Evolutionary conservation across 768 basidiomycete species (phyloP).

Genomic region (Crepidotus variabilis): DNA sequence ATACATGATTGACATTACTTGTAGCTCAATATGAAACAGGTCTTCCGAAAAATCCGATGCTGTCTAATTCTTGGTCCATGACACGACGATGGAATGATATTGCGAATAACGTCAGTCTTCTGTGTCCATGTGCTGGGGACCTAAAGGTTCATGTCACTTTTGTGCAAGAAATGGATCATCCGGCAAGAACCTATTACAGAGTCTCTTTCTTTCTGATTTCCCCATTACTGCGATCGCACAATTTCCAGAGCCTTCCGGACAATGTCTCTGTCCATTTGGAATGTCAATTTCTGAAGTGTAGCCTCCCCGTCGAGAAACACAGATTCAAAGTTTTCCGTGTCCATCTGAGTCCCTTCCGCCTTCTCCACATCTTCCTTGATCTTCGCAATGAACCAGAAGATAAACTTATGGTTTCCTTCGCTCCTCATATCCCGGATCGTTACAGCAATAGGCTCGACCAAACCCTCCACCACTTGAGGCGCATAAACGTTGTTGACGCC

Average conservation of each 20-base stretch:
- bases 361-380: conserved; percentile 27
- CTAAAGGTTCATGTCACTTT: too few species aligned
- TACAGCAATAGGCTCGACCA: conserved; percentile 30
- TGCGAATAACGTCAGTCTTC: too few species aligned
- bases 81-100: too few species aligned
- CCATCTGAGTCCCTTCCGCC: conserved; percentile 39
- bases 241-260: conserved; percentile 34
- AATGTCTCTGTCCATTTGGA: conserved; percentile 33
- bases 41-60: too few species aligned
- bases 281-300: conserved; percentile 33
- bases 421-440: conserved; percentile 23
- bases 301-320: conserved; percentile 31
- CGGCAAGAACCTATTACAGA: not conserved
- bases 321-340: conserved; percentile 37
- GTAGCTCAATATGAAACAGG: too few species aligned
- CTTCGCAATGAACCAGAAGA: conserved; percentile 49
- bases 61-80: too few species aligned
- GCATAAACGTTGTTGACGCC: conserved; percentile 34
- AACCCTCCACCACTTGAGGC: conserved; percentile 18
- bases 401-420: conserved; percentile 31
- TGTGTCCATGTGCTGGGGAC: too few species aligned
- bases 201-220: not conserved
- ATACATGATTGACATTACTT: too few species aligned
- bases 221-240: conserved; percentile 15
- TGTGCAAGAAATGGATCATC: not conserved